These are phyloP conservation scores for Hypoxylon sp. DNA, from an alignment of 2,329 filamentous ascomycete genomes.

Conservation along the genomic window DNA sequence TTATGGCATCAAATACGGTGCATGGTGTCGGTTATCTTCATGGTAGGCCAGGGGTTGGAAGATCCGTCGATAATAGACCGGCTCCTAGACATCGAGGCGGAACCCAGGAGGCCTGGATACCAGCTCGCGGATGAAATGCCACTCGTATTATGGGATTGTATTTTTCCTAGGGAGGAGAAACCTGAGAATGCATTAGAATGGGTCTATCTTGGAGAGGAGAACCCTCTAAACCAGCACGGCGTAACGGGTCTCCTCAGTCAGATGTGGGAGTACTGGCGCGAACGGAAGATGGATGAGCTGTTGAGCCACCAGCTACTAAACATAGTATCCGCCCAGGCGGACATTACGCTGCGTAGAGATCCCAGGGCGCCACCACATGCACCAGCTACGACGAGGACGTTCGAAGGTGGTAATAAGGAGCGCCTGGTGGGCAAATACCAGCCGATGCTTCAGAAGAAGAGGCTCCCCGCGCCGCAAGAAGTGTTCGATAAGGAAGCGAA, in stretches of 20 bases:
- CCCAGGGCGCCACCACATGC: constrained; percentile 31
- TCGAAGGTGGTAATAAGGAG: constrained; percentile 67
- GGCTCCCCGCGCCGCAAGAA: constrained; percentile 63
- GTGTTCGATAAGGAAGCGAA: constrained; percentile 72
- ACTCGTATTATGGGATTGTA: constrained; percentile 94
- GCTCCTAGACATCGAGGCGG: constrained; percentile 77
- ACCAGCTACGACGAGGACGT: constrained; percentile 55
- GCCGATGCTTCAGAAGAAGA: constrained; percentile 64
- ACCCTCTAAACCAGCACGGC: constrained; percentile 70
- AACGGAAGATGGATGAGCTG: constrained; percentile 89
- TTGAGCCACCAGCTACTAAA: constrained; percentile 80
- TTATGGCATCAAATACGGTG: constrained; percentile 98
- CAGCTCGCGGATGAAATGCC: constrained; percentile 91
- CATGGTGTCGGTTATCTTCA: constrained; percentile 92
- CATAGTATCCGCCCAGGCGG: constrained; percentile 59
- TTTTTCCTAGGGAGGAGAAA: constrained; percentile 73
- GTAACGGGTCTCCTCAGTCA: constrained; percentile 75
- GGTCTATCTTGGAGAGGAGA: constrained; percentile 80
- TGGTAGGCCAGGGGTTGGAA: constrained; percentile 90
- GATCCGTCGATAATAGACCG: constrained; percentile 76
- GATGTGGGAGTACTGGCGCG: constrained; percentile 86
- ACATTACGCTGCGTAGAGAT: constrained; percentile 40
- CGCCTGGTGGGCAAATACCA: constrained; percentile 65
- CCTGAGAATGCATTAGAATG: constrained; percentile 73
- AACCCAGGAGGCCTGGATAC: constrained; percentile 84